Evolutionary conservation across 2,329 filamentous ascomycete genomes (phyloP).

Genomic region (Knufia petricola): DNA sequence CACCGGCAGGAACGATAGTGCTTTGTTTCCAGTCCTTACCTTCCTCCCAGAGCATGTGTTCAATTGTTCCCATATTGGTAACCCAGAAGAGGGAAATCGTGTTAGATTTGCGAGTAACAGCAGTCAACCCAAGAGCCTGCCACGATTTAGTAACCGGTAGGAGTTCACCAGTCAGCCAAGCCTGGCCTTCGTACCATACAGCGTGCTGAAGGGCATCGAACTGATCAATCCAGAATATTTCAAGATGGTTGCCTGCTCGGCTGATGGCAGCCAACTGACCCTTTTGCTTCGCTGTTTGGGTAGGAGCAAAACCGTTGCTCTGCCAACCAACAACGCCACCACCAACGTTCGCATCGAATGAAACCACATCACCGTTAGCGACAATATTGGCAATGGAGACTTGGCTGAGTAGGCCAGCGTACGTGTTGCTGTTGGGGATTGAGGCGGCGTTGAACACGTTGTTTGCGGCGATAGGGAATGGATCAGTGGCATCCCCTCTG

Average conservation of each 20-base stretch:
- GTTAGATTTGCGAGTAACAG: not conserved
- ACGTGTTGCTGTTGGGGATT: conserved; percentile 1
- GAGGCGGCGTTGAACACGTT: not conserved
- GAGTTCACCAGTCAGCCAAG: not conserved
- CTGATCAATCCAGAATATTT: not conserved
- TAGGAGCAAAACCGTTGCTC: not conserved
- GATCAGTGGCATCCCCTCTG: not conserved
- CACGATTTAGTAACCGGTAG: not conserved
- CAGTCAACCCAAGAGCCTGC: not conserved
- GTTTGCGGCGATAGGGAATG: conserved; percentile 1
- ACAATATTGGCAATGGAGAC: not conserved
- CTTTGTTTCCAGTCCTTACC: not conserved
- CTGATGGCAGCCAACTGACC: not conserved
- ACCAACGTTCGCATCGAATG: not conserved
- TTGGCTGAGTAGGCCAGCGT: not conserved
- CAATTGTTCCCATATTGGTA: not conserved
- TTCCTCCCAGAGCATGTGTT: not conserved
- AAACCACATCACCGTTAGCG: not conserved
- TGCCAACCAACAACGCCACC: not conserved
- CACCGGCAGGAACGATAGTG: not conserved
- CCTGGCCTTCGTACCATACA: not conserved
- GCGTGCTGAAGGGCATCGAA: not conserved
- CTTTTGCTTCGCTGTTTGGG: not conserved
- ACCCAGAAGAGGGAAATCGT: not conserved
- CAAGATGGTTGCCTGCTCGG: not conserved